phyloP scores from a whole-genome alignment of 495 filamentous ascomycete species.

The Daldinia grandis region DNA sequence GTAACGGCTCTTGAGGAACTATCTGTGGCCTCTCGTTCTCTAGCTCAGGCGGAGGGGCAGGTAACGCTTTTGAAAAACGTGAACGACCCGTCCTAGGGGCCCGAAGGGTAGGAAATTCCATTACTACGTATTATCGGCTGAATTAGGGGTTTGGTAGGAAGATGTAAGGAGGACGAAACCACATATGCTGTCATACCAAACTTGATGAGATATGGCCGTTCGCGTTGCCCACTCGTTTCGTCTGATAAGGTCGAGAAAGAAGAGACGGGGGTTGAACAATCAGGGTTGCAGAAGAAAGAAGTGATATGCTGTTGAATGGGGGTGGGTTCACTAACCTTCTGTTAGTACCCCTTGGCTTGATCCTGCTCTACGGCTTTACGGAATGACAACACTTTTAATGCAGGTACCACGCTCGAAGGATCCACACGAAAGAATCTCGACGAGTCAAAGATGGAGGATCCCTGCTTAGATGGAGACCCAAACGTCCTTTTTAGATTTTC shows the following conservation, averaged over 20 bases:
- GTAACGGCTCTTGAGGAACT: conserved; percentile 28
- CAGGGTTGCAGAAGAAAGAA: conserved; percentile 41
- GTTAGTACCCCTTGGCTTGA: conserved; percentile 27
- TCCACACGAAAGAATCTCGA: conserved; percentile 33
- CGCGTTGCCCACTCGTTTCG: conserved; percentile 34
- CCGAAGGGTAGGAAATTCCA: conserved; percentile 40
- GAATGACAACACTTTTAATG: conserved; percentile 38
- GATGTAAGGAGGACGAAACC: conserved; percentile 24
- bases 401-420: conserved; percentile 39
- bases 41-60: conserved; percentile 38
- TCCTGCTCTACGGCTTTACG: conserved; percentile 34
- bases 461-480: conserved; percentile 13
- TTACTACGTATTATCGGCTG: conserved; percentile 36
- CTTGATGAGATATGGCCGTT: conserved; percentile 22
- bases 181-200: conserved; percentile 39
- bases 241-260: conserved; percentile 39
- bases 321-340: conserved; percentile 35
- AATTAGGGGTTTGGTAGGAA: conserved; percentile 30
- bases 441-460: conserved; percentile 18
- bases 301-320: conserved; percentile 33
- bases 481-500: conserved; percentile 17
- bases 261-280: conserved; percentile 36
- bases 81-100: conserved; percentile 44
- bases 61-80: conserved; percentile 51
- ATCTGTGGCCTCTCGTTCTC: conserved; percentile 29